phyloP scores from a whole-genome alignment of 768 basidiomycete genomes.

The Chalciporus pseudorubinellus region DNA sequence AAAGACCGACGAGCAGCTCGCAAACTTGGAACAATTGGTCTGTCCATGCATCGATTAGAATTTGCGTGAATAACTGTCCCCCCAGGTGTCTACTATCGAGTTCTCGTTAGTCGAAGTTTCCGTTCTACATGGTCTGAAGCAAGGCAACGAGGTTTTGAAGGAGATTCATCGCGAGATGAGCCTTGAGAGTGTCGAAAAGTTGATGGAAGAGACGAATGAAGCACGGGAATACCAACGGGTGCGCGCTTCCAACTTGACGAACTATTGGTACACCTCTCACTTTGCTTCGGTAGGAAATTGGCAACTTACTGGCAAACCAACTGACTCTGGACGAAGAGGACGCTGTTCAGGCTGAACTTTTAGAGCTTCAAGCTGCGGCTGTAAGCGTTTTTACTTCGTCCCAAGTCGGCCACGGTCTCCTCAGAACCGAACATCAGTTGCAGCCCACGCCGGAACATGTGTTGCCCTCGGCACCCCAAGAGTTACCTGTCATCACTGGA shows the following conservation, averaged over 20 bases:
- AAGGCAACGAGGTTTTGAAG: conserved; percentile 90
- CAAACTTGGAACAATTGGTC: conserved; percentile 86
- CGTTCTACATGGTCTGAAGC: conserved; percentile 87
- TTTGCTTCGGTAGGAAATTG: conserved; percentile 71
- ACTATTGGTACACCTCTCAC: neutral
- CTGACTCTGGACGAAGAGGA: conserved; percentile 92
- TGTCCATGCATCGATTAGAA: conserved; percentile 24
- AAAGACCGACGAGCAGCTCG: conserved; percentile 89
- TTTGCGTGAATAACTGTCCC: neutral
- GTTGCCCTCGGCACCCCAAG: conserved; percentile 56
- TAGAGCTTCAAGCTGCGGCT: conserved; percentile 59
- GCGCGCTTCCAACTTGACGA: conserved; percentile 19
- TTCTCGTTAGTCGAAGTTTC: conserved; percentile 94
- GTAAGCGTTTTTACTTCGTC: conserved; percentile 38
- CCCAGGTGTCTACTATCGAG: conserved; percentile 92
- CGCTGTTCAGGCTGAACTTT: conserved; percentile 82
- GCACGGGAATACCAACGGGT: conserved; percentile 91
- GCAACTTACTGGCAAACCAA: conserved; percentile 78
- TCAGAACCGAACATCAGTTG: conserved; percentile 29
- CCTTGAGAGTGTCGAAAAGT: conserved; percentile 86
- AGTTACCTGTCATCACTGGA: conserved; percentile 36
- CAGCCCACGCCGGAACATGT: conserved; percentile 31
- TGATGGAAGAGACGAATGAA: conserved; percentile 90
- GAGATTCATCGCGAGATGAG: conserved; percentile 95
- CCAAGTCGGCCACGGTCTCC: neutral